A percentile compares a stretch with the other conserved stretches of the same genome.
phyloP scores from a whole-genome alignment of 2,329 filamentous ascomycete species.

The Venturia carpophila region DNA sequence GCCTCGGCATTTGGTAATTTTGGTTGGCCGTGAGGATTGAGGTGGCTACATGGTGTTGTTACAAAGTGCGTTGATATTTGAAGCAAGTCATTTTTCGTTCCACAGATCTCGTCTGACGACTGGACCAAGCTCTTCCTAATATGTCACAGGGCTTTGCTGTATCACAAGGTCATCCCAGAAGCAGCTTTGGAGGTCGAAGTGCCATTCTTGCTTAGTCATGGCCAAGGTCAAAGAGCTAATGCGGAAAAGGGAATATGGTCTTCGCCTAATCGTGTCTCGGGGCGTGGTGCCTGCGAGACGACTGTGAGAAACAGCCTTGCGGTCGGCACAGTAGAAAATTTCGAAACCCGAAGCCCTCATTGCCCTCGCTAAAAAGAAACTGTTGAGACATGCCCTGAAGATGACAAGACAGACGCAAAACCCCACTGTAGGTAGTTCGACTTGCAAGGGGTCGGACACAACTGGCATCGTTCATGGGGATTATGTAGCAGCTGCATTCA shows the following conservation, averaged over 20 bases:
- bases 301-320: neutral
- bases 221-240: neutral
- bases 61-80: neutral
- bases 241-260: neutral
- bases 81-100: neutral
- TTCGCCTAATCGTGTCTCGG: neutral
- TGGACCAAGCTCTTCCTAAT: neutral
- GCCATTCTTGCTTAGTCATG: neutral
- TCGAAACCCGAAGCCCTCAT: neutral
- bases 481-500: neutral
- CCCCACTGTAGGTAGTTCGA: neutral
- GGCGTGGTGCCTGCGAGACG: neutral
- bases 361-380: neutral
- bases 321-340: neutral
- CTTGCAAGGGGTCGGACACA: neutral
- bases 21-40: neutral
- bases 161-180: neutral
- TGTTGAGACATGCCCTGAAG: neutral
- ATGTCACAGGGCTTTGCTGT: neutral
- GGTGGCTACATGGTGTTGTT: neutral
- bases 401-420: neutral
- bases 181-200: neutral
- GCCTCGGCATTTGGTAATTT: neutral
- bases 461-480: neutral
- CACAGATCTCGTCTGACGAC: neutral